These are phyloP conservation scores for Fusarium tanahbumbuense DNA, from an alignment of 2,329 filamentous ascomycete genomes.

Conservation along the genomic window DNA sequence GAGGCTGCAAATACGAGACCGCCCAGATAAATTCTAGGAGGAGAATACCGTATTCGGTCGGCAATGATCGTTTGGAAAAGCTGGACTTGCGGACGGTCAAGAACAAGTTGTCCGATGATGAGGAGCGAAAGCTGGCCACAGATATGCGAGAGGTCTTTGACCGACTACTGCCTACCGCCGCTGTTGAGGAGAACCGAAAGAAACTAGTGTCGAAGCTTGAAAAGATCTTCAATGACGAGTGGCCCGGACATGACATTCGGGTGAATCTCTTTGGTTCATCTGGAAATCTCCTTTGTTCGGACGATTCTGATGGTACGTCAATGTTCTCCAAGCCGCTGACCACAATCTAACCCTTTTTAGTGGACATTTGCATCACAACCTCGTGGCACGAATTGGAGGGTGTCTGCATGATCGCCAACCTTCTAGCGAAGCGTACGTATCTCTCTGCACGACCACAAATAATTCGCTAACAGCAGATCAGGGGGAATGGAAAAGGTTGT, in stretches of 20 bases:
- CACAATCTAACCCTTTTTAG: constrained; percentile 58
- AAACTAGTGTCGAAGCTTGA: constrained; percentile 89
- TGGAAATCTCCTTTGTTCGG: constrained; percentile 92
- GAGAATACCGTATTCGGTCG: constrained; percentile 91
- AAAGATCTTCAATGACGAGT: constrained; percentile 86
- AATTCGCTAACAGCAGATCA: constrained; percentile 60
- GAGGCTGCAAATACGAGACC: constrained; percentile 89
- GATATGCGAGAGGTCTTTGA: constrained; percentile 90
- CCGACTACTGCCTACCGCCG: constrained; percentile 81
- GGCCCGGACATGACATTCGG: constrained; percentile 89
- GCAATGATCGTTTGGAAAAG: constrained; percentile 80
- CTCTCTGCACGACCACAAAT: neutral
- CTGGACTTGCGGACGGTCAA: constrained; percentile 79
- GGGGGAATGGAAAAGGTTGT: constrained; percentile 97
- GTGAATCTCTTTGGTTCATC: constrained; percentile 98
- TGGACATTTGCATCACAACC: constrained; percentile 98
- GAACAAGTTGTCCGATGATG: constrained; percentile 74
- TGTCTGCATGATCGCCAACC: constrained; percentile 89
- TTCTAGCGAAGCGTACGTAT: constrained; percentile 83
- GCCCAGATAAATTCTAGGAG: constrained; percentile 83
- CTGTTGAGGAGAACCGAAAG: constrained; percentile 80
- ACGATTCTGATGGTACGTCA: constrained; percentile 89
- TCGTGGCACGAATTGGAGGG: constrained; percentile 87
- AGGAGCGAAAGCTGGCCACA: constrained; percentile 78
- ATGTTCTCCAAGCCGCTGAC: neutral